A percentile compares a stretch with the other conserved stretches of the same genome.
phyloP scores from a whole-genome alignment of 1,284 basidiomycete species.

The Pseudozyma pruni region DNA sequence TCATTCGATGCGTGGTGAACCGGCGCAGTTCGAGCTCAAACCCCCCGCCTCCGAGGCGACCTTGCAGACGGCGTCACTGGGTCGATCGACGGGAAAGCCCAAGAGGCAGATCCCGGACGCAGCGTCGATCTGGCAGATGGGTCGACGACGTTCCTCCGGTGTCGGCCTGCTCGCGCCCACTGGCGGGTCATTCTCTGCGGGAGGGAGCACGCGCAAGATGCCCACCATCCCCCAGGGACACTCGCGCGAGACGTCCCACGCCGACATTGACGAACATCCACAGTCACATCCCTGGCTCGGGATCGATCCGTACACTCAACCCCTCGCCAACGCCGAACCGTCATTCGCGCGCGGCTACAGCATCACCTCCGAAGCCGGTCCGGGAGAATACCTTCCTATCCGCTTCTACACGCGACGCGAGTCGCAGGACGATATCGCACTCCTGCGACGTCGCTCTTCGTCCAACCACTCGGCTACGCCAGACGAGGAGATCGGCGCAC shows the following conservation, averaged over 20 bases:
- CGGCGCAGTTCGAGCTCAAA: slow-evolving; percentile 13
- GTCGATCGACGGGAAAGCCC: slow-evolving; percentile 8
- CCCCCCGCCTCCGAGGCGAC: neutral
- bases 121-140: slow-evolving; percentile 29
- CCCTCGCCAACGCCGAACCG: neutral
- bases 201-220: slow-evolving; percentile 18
- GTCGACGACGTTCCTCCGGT: slow-evolving; percentile 31
- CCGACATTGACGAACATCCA: slow-evolving; percentile 5
- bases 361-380: slow-evolving; percentile 9
- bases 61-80: slow-evolving; percentile 11
- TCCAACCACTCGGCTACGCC: neutral
- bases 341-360: slow-evolving; percentile 8
- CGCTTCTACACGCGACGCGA: slow-evolving; percentile 18
- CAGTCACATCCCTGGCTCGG: slow-evolving; percentile 13
- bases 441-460: neutral
- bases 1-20: slow-evolving; percentile 16
- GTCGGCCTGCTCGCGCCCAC: neutral
- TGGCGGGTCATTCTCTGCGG: slow-evolving; percentile 1
- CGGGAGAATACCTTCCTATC: slow-evolving; percentile 22
- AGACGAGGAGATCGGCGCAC: neutral
- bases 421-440: slow-evolving; percentile 32
- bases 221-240: slow-evolving; percentile 37
- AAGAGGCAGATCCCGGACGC: slow-evolving; percentile 5
- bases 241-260: slow-evolving; percentile 24
- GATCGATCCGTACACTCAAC: slow-evolving; percentile 18